Base-by-base conservation (phyloP, 2,329 filamentous ascomycete species). In the Nannizziopsis arthrosporioides region DNA sequence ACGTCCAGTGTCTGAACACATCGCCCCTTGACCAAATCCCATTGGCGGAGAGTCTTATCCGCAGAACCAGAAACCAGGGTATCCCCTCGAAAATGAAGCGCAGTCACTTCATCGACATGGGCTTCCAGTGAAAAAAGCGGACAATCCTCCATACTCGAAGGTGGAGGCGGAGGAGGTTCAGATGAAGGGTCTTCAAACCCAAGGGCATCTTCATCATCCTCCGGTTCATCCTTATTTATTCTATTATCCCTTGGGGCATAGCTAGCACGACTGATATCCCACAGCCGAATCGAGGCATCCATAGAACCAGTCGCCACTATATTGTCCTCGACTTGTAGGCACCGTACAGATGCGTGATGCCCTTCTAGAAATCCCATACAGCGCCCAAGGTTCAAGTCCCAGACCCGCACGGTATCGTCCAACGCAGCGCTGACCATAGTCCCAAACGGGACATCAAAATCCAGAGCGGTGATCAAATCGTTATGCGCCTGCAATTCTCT, bases 1-100 rank as follows among this genome's bases (percentile, higher is more conserved):
- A 98, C 90, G 66, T 98, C 92, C 42, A 98, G 73, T 2, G 92
- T 98, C 68, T 98, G 92, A 47, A 98, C 85, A 65, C 92, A 96
- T 42, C 92, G 84, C n/a, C 92, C 92, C 64, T 89, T 95, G 59
- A 90, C 85, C 43, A 98, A 75, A 71, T 98, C 92, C 92, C 92
- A 98, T 65, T 98, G 92, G 39, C 92, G 82, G 48, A 98, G 73
- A 1, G 92, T 98, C 74, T 98, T 98, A 70, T 98, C 92, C 0
- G 92, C 84, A 6, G 90, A 96, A 10, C 92, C 92, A 1, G 92
- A 98, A 30, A 98, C 88, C 12, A 98, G 76, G 0, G 86, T 88
- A 56, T 94, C 82, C 48, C 85, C 85, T 51, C 81, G 78, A 69
- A 98, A 94, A 67, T 96, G 83, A 18, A 98, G 74, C 6, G 92